A percentile compares a stretch with the other conserved stretches of the same genome.
Evolutionary conservation across 2,329 filamentous ascomycete species (phyloP).

Genomic region (Didymella glomerata): DNA sequence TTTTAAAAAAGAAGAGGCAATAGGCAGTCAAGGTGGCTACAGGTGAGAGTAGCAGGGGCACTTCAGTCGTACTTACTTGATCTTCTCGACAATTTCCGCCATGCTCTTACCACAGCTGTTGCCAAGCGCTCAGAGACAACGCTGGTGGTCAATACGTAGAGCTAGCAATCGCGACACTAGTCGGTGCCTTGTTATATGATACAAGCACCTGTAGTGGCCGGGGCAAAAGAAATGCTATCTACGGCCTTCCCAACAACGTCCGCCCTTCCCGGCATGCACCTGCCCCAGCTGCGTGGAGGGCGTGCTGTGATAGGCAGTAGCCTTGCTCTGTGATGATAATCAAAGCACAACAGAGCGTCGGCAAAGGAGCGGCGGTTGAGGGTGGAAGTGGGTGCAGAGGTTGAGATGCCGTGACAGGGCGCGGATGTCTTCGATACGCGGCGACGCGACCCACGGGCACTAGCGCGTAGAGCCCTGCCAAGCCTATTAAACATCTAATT

Average conservation of each 20-base stretch:
- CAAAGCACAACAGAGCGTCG: not conserved
- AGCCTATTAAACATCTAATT: constrained; percentile 34
- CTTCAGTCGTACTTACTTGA: constrained; percentile 39
- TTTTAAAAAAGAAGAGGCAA: not conserved
- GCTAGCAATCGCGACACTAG: constrained; percentile 24
- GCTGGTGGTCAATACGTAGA: constrained; percentile 18
- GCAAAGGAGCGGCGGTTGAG: constrained; percentile 2
- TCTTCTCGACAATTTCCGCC: constrained; percentile 47
- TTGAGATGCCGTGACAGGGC: constrained; percentile 16
- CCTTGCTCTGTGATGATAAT: not conserved
- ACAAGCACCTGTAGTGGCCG: constrained; percentile 7
- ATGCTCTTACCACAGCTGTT: constrained; percentile 29
- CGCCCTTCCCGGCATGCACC: constrained; percentile 6
- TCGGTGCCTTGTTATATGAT: not conserved
- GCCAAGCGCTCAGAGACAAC: constrained; percentile 7
- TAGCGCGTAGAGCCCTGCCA: constrained; percentile 34
- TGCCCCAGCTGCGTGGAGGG: not conserved
- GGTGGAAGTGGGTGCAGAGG: constrained; percentile 9
- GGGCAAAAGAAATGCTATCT: constrained; percentile 17
- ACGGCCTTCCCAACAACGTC: constrained; percentile 1
- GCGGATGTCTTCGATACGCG: constrained; percentile 31
- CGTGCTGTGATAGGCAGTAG: not conserved
- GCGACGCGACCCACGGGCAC: constrained; percentile 32
- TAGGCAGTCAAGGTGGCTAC: not conserved
- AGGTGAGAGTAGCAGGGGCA: not conserved